Base-by-base conservation (phyloP, 192 early-diverging fungal species). In the Coemansia reversa region DNA sequence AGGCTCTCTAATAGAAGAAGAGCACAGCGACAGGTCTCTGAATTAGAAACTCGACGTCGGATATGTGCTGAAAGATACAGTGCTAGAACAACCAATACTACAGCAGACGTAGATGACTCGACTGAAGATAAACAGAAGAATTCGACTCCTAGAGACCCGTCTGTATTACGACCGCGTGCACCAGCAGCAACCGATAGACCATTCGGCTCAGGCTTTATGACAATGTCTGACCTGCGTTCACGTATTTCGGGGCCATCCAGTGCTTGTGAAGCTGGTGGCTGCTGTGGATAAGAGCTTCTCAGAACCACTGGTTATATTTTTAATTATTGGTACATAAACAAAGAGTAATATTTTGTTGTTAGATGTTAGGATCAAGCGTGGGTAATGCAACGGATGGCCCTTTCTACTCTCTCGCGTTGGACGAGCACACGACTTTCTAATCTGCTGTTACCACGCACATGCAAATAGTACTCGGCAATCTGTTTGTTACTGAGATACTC, bases 221-320 rank as follows among this genome's bases (percentile, higher is more conserved):
- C 73, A 12, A 60, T 75, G 62, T 50, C 49, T 19, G 67, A 70
- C 39, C 30, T 63, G 23, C 63, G 67, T 27, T 56, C 67, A 12
- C 63, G 74, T 5, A 55, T 76, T 5, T 60, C 63, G 5, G 68
- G 63, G 23, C 60, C 60, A 6, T 60, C 53, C 23, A 27, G 32
- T 32, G 32, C 47, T 22, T 76, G 67, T 27, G 8, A 28, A 22
- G 51, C 28, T 18, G 63, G 66, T 20, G 55, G 63, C 20, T 76
- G 74, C 74, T 76, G 74, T 61, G 74, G 74, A 16, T 76, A 76
- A 55, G 6, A n/a, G n/a, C n/a, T n/a, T n/a, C n/a, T n/a, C n/a
- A n/a, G n/a, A n/a, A n/a, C n/a, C n/a, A n/a, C n/a, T n/a, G n/a
- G n/a, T n/a, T 45, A 24, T 57, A 4, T 47, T 25, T 25, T 22